Evolutionary conservation across 2,329 filamentous ascomycete species (phyloP), one percentile per base, ranked within the genome.

Genomic region (Ophiostoma montium): DNA sequence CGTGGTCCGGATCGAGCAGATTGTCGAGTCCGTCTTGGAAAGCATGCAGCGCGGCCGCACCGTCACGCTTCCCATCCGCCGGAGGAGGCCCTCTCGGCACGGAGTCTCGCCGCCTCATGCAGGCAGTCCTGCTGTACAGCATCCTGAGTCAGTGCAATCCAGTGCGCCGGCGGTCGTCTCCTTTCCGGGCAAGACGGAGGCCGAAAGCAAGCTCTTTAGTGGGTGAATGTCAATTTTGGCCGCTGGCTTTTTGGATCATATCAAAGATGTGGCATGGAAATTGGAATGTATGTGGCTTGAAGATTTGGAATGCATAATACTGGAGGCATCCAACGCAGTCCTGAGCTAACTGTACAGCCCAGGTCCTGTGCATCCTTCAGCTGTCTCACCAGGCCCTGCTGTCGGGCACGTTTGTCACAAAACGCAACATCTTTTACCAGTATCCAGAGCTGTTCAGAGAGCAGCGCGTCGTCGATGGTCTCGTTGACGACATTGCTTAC

Each of bases 371-470:
- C 9, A 74, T 83, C 43, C 64, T 84, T 11, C 72, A 80, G 55
- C 56, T 80, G 2, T 71, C 74, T 1, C 78, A 80, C 53, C 71
- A 77, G 56, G 76, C 78, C 3, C 63, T 83, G 1, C 63, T 74
- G 0, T 68, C 71, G 0, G 75, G 72, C 1, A 69, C 64, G 9
- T 57, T 77, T 3, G 67, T 79, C 18, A 82, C 79, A 2, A 84
- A 83, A 62, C 75, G 79, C 78, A 84, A 86, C 58, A 79, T 94
- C 4, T 94, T 82, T 62, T 94, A 94, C 60, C 78, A 85, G 57
- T 74, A 88, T 55, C 77, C 81, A 5, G 72, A 78, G 10, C 67
- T 94, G 0, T 94, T 92, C 58, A 70, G 72, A 18, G 79, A 70
- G 46, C 86, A 92, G 60, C 60, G 63, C 15, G 69, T 77, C 13